A percentile compares a stretch with the other conserved stretches of the same genome.
These are phyloP conservation scores for Coniferiporia sulphurascens DNA, from an alignment of 1,284 basidiomycete species.

Conservation along the genomic window DNA sequence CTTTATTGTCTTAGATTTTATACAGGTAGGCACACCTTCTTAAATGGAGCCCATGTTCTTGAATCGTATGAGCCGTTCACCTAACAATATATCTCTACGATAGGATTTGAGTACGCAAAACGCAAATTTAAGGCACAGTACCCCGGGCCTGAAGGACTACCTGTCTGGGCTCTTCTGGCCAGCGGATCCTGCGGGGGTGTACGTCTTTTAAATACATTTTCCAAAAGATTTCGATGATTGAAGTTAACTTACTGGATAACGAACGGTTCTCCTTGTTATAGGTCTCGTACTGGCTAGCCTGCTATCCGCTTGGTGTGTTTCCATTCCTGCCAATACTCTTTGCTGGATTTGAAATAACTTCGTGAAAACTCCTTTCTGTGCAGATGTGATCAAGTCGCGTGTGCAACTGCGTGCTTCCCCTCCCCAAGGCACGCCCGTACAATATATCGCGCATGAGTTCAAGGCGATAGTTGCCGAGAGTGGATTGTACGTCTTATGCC, in stretches of 20 bases:
- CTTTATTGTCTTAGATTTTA: conserved; percentile 52
- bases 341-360: background rate
- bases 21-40: conserved; percentile 43
- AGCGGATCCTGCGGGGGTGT: conserved; percentile 89
- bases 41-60: background rate
- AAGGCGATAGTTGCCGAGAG: conserved; percentile 65
- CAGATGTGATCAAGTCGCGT: conserved; percentile 89
- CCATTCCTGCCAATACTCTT: background rate
- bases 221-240: background rate
- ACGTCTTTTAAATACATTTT: conserved; percentile 28
- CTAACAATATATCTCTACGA: conserved; percentile 21
- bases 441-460: conserved; percentile 77
- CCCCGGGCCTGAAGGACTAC: conserved; percentile 51
- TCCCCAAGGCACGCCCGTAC: conserved; percentile 72
- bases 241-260: conserved; percentile 91
- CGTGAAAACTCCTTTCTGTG: background rate
- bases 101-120: conserved; percentile 87
- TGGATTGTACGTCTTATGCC: conserved; percentile 56
- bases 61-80: background rate
- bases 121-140: conserved; percentile 63
- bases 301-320: conserved; percentile 74
- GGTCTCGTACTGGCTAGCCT: conserved; percentile 92
- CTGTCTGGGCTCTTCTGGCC: conserved; percentile 84
- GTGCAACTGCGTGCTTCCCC: conserved; percentile 79
- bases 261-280: conserved; percentile 26